These are phyloP conservation scores for Deakozyma indianensis DNA, from an alignment of 805 yeast species.

Conservation along the genomic window DNA sequence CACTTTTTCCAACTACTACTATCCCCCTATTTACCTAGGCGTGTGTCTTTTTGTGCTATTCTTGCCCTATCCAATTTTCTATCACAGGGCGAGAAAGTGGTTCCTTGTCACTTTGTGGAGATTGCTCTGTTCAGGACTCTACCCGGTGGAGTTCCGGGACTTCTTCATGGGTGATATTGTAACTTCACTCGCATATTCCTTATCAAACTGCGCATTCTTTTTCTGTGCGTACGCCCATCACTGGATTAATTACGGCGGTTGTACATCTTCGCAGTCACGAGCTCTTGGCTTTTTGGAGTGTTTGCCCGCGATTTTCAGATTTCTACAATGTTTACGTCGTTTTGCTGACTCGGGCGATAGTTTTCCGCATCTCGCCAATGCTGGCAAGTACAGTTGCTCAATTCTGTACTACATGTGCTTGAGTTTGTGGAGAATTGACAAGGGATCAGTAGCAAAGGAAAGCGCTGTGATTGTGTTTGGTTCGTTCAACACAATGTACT, in stretches of 20 bases:
- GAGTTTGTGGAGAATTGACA: slow-evolving; percentile 63
- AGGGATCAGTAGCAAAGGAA: slow-evolving; percentile 24
- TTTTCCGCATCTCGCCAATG: slow-evolving; percentile 92
- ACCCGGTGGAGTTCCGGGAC: slow-evolving; percentile 91
- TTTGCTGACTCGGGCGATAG: slow-evolving; percentile 85
- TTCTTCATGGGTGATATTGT: slow-evolving; percentile 86
- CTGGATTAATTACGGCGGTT: slow-evolving; percentile 41
- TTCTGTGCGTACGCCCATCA: slow-evolving; percentile 61
- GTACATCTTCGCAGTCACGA: slow-evolving; percentile 71
- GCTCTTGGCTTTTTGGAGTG: slow-evolving; percentile 72
- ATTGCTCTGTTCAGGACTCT: slow-evolving; percentile 65
- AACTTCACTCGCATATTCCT: slow-evolving; percentile 75
- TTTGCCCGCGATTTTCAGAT: slow-evolving; percentile 82
- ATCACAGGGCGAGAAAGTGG: slow-evolving; percentile 64
- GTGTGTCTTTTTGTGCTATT: slow-evolving; percentile 32
- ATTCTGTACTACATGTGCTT: slow-evolving; percentile 55
- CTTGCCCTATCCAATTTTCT: slow-evolving; percentile 47
- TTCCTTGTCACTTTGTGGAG: slow-evolving; percentile 56
- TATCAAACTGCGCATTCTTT: slow-evolving; percentile 75
- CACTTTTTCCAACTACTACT: slow-evolving; percentile 46
- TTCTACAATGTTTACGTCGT: slow-evolving; percentile 82
- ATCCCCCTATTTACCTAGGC: slow-evolving; percentile 70
- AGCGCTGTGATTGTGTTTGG: slow-evolving; percentile 64
- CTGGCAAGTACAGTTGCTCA: slow-evolving; percentile 57
- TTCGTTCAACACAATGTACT: slow-evolving; percentile 49